Conservation (phyloP, 2,329 filamentous ascomycete genomes). For the Fusarium hostae region DNA sequence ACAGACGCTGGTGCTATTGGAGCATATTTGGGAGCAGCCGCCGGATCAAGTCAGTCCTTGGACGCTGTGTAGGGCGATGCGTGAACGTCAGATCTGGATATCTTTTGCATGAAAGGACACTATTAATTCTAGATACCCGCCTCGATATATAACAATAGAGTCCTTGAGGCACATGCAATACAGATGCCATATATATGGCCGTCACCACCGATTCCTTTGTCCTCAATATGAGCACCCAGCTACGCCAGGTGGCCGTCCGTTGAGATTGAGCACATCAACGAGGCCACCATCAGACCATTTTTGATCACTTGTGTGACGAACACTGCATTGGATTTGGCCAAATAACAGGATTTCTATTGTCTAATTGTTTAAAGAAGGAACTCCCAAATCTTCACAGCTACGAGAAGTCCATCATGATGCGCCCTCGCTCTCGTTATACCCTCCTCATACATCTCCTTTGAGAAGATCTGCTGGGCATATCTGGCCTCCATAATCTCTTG, state of each 20-base stretch:
- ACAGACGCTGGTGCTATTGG: conserved; percentile 54
- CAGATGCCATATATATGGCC: neutral
- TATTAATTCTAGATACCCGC: conserved; percentile 15
- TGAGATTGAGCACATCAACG: neutral
- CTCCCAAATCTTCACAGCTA: conserved; percentile 44
- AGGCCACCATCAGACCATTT: neutral
- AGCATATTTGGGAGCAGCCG: conserved; percentile 55
- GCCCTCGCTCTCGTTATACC: conserved; percentile 42
- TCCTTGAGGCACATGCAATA: conserved; percentile 18
- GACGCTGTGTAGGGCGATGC: conserved; percentile 58
- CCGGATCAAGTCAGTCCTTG: conserved; percentile 52
- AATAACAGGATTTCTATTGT: fast-evolving
- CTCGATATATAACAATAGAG: conserved; percentile 6
- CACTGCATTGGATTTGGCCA: neutral
- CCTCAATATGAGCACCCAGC: neutral
- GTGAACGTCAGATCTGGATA: conserved; percentile 59
- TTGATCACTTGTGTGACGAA: too few relatives aligned
- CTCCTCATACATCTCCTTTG: conserved; percentile 43
- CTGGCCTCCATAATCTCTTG: conserved; percentile 45
- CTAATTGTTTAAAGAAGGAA: conserved; percentile 29
- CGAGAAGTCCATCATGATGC: conserved; percentile 45
- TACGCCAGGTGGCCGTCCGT: too few relatives aligned
- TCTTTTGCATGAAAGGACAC: conserved; percentile 55
- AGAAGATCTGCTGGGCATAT: conserved; percentile 43
- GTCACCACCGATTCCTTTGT: neutral